A percentile compares a stretch with the other conserved stretches of the same genome.
These are phyloP conservation scores for Wickerhamomyces bovis DNA, from an alignment of 805 yeast genomes.

Conservation along the genomic window DNA sequence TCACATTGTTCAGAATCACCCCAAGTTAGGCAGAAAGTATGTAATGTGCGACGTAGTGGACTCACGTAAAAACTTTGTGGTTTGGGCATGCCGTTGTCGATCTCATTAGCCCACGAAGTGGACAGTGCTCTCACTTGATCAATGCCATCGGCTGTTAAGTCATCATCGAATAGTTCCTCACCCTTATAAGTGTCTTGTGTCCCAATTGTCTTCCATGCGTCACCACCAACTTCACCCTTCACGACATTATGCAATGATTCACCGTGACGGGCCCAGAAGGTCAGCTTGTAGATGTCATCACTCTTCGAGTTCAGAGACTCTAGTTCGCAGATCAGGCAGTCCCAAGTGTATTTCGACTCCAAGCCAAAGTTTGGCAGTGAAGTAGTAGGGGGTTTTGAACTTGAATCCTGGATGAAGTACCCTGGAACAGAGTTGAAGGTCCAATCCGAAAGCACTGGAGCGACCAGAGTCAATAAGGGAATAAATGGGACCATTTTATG, in stretches of 20 bases:
- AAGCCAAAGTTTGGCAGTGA: not conserved
- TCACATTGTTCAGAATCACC: slow-evolving; percentile 1
- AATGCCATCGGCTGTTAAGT: slow-evolving; percentile 5
- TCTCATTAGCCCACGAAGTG: not conserved
- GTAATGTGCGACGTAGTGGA: slow-evolving; percentile 10
- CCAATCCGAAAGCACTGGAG: too few relatives aligned
- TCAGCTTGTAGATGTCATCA: slow-evolving; percentile 2
- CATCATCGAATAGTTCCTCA: slow-evolving; percentile 5
- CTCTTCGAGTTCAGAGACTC: not conserved
- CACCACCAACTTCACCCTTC: slow-evolving; percentile 3
- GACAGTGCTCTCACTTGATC: not conserved
- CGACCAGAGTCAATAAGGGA: too few relatives aligned
- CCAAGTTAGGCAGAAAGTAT: slow-evolving; percentile 9
- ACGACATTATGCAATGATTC: slow-evolving; percentile 9
- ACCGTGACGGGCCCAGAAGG: slow-evolving; percentile 10
- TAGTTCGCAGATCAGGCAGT: not conserved
- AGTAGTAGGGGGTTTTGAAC: too few relatives aligned
- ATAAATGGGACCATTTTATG: too few relatives aligned
- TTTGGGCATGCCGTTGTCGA: slow-evolving; percentile 4
- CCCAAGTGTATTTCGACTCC: not conserved
- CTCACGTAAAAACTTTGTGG: slow-evolving; percentile 6
- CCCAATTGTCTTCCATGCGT: slow-evolving; percentile 4
- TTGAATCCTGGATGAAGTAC: too few relatives aligned
- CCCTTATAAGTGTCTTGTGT: slow-evolving; percentile 2
- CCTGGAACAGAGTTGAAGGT: too few relatives aligned